Base-by-base conservation (phyloP, 73 alveolate genomes). In the Stentor coeruleus region DNA sequence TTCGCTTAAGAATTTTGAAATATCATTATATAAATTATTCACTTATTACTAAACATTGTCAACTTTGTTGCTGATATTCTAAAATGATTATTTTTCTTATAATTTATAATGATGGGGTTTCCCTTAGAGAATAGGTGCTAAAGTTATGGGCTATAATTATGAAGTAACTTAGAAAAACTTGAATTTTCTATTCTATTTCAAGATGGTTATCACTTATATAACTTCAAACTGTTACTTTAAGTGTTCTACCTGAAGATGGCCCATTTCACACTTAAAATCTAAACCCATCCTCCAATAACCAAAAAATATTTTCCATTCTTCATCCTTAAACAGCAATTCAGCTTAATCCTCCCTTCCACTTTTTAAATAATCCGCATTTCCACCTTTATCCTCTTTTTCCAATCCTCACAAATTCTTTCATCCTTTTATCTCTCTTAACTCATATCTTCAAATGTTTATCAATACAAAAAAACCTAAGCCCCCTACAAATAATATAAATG, bases 41-140 rank as follows among this genome's bases (percentile, higher is more conserved):
- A 20, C 74, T 75, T 20, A 75, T 75, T 33, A 6, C 38, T 1
- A 38, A n/a, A 20, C 76, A 15, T n/a, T 75, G 14, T 14, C 76
- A 1, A 30, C 77, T 75, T 28, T 75, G 1, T 36, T 75, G 15
- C 14, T 75, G 33, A n/a, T 75, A 33, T n/a, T 75, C 6, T 30
- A n/a, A 6, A 36, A 2, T 15, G 3, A 38, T 28, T 20, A 33
- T 28, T 1, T 30, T 33, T 14, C 73, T 75, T 75, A 20, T 36
- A 75, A 35, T 33, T 38, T 15, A 14, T 37, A 36, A 35, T n/a
- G 81, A n/a, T 3, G 1, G n/a, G n/a, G 76, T 75, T 1, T 75
- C 83, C 15, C 15, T 33, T 1, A 76, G 83, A 20, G 83, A 75
- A 14, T 75, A 76, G 83, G 60, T 75, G 73, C 83, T 76, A 14